Evolutionary conservation across 352 stramenopile species (phyloP).

Genomic region (Globisporangium splendens): DNA sequence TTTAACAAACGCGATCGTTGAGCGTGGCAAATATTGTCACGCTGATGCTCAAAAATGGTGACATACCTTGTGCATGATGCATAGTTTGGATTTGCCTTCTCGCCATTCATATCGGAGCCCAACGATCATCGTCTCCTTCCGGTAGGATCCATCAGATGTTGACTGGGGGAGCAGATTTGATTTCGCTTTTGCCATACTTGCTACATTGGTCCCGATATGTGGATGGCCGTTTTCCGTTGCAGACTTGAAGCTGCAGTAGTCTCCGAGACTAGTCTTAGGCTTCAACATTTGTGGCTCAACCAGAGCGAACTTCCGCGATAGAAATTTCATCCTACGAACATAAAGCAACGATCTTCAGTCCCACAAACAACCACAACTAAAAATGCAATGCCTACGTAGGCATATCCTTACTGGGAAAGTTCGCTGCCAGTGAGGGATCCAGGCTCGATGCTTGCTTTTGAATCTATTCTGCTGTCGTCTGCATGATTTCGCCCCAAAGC

Average conservation of each 20-base stretch:
- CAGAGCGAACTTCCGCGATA: slow-evolving; percentile 43
- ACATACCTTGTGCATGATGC: slow-evolving; percentile 57
- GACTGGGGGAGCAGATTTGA: neutral
- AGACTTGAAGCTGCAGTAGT: slow-evolving; percentile 68
- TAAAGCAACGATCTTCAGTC: neutral
- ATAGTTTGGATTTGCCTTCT: slow-evolving; percentile 57
- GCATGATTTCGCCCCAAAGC: neutral
- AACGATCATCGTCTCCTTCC: slow-evolving; percentile 40
- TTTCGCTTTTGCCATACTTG: neutral
- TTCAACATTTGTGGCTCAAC: slow-evolving; percentile 38
- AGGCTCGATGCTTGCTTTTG: no score
- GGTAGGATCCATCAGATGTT: slow-evolving; percentile 9
- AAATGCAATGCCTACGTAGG: no score
- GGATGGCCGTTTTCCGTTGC: neutral
- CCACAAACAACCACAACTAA: neutral
- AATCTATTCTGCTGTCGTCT: neutral
- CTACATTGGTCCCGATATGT: neutral
- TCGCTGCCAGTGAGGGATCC: no score
- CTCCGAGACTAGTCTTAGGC: slow-evolving; percentile 33
- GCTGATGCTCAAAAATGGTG: neutral
- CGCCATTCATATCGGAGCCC: slow-evolving; percentile 68
- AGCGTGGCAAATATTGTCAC: neutral
- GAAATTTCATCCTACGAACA: slow-evolving; percentile 31
- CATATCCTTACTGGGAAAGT: no score
- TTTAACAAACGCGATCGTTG: neutral